Percentiles rank a stretch among this genome's conserved stretches.
Evolutionary conservation across 2,329 filamentous ascomycete genomes (phyloP).

Genomic region (Calonectria pseudoturangicola): DNA sequence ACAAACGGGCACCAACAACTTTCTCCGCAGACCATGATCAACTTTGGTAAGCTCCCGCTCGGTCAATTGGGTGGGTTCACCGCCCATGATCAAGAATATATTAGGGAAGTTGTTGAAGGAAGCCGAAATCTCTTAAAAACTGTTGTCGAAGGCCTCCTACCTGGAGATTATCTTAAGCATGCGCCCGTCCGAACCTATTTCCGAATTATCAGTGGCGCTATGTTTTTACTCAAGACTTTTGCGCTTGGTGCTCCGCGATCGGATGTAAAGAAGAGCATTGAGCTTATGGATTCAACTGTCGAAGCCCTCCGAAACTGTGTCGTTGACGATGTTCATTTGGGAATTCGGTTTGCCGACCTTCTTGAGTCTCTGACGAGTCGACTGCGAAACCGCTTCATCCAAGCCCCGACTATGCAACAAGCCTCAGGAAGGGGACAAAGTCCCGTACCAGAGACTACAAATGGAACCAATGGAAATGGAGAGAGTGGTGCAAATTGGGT

Average conservation of each 20-base stretch:
- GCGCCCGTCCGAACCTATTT: conserved; percentile 90
- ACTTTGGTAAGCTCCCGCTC: conserved; percentile 78
- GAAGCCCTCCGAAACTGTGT: conserved; percentile 85
- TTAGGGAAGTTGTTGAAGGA: conserved; percentile 85
- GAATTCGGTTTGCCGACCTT: conserved; percentile 88
- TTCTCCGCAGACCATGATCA: conserved; percentile 79
- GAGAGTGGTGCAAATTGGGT: conserved; percentile 57
- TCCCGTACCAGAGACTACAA: conserved; percentile 59
- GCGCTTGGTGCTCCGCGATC: conserved; percentile 86
- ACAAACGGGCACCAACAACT: conserved; percentile 60
- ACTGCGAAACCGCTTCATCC: conserved; percentile 84
- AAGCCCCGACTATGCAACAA: conserved; percentile 70
- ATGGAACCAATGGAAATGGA: conserved; percentile 54
- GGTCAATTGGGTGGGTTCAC: conserved; percentile 79
- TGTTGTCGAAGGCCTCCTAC: conserved; percentile 85
- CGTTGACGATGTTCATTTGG: conserved; percentile 89
- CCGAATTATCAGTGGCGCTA: conserved; percentile 88
- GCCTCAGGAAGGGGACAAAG: conserved; percentile 64
- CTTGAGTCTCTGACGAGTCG: conserved; percentile 86
- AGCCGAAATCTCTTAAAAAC: conserved; percentile 85
- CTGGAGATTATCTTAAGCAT: conserved; percentile 85
- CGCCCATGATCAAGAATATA: conserved; percentile 81
- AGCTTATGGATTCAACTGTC: conserved; percentile 84
- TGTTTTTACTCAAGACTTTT: conserved; percentile 90
- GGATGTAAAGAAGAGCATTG: conserved; percentile 84